Evolutionary conservation across 495 filamentous ascomycete genomes (phyloP).

Genomic region (Penicillium pancosmium): DNA sequence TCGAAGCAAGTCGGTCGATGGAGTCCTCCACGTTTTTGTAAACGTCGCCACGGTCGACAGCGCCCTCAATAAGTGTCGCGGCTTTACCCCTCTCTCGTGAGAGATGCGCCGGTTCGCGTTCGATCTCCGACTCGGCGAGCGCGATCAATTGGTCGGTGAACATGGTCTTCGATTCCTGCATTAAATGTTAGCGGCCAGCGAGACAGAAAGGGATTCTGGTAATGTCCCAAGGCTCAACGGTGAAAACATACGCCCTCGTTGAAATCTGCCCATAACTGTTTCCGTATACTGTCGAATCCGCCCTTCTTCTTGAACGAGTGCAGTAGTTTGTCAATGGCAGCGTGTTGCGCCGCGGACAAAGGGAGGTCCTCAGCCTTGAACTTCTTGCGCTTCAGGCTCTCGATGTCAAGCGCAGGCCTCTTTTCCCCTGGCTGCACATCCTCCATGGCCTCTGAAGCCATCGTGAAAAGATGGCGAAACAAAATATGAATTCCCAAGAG

Average conservation of each 20-base stretch:
- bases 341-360: slow-evolving; percentile 68
- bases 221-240: not conserved
- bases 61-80: slow-evolving; percentile 82
- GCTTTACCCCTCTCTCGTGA: slow-evolving; percentile 79
- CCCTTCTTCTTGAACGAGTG: slow-evolving; percentile 91
- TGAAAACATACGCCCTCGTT: slow-evolving; percentile 65
- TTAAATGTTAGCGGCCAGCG: slow-evolving; percentile 22
- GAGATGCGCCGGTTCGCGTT: slow-evolving; percentile 74
- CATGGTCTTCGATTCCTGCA: slow-evolving; percentile 67
- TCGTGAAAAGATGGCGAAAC: slow-evolving; percentile 25
- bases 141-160: slow-evolving; percentile 68
- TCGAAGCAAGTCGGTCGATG: slow-evolving; percentile 68
- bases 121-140: slow-evolving; percentile 78
- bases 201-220: not conserved
- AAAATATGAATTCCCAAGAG: not conserved
- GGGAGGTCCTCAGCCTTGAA: slow-evolving; percentile 87
- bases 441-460: slow-evolving; percentile 47
- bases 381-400: slow-evolving; percentile 58
- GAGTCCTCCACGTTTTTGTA: slow-evolving; percentile 73
- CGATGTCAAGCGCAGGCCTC: slow-evolving; percentile 37
- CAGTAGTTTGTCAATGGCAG: slow-evolving; percentile 74
- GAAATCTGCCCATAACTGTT: slow-evolving; percentile 79
- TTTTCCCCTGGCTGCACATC: slow-evolving; percentile 31
- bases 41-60: slow-evolving; percentile 77
- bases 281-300: slow-evolving; percentile 81